Evolutionary conservation across 768 basidiomycete species (phyloP), one percentile per base, ranked within the genome.

Genomic region (Panus rudis): DNA sequence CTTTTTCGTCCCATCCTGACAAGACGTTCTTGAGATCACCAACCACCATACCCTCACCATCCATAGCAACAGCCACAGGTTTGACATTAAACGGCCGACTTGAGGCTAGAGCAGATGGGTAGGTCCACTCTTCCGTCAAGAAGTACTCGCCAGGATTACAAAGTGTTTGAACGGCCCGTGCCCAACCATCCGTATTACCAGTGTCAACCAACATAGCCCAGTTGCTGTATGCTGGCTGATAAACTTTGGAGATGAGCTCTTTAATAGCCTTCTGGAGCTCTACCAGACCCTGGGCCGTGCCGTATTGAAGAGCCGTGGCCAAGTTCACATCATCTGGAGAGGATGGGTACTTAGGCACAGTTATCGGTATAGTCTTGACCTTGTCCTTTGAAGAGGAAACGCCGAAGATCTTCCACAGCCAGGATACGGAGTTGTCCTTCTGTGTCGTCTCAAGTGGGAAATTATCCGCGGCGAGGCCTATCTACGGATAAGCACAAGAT

Each of bases 161-260:
- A 8, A 93, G 63, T 16, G 82, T 78, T 19, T 58, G 57, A 6
- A 77, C 67, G 19, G 71, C 66, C 52, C 83, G 81, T 47, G 56
- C 53, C 82, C 84, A 75, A 5, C 75, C 83, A 54, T 84, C 85
- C 0, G 84, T 89, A 55, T 84, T 87, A 12, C 85, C 85, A 14
- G 70, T 69, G 43, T 82, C 72, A 0, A 79, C 53, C 20, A 87
- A 56, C 2, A 71, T 73, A 3, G 67, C 61, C 56, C 67, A 86
- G 56, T 89, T 73, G 6, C 63, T 56, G 59, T 84, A 86, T 3
- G 63, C 81, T 1, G 83, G 81, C 40, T 67, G 71, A 58, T 71
- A 77, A 2, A 80, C 67, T 45, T 60, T 73, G 26, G 51, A 51
- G 8, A 73, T 69, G 52, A 86, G 81, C 37, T 81, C 75, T 30